phyloP scores from a whole-genome alignment of 2,329 filamentous ascomycete genomes.

The Bimuria novae-zelandiae region DNA sequence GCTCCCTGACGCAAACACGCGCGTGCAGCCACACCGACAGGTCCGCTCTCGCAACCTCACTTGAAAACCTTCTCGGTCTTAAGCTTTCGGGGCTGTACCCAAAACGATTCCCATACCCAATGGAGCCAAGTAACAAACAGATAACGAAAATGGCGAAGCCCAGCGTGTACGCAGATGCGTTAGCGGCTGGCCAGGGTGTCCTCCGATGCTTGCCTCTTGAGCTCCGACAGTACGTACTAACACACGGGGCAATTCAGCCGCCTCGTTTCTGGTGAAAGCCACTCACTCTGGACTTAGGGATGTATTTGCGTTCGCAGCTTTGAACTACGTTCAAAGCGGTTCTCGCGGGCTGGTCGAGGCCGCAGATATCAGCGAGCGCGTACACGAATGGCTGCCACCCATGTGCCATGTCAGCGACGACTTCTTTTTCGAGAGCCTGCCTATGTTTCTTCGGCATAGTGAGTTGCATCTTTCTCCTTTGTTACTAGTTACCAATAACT shows the following conservation, averaged over 20 bases:
- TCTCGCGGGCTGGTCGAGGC: not conserved
- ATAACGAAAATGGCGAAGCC: not conserved
- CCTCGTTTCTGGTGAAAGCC: not conserved
- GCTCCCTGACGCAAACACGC: not conserved
- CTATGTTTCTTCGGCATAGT: slow-evolving; percentile 10
- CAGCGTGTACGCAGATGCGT: not conserved
- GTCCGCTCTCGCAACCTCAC: not conserved
- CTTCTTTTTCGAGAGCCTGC: slow-evolving; percentile 12
- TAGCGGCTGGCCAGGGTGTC: not conserved
- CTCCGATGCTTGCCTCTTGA: slow-evolving; percentile 13
- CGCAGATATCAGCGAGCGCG: not conserved
- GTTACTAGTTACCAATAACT: not conserved
- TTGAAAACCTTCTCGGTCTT: not conserved
- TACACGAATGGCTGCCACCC: slow-evolving; percentile 11
- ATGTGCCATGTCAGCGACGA: slow-evolving; percentile 14
- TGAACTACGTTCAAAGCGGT: not conserved
- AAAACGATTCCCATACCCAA: no score
- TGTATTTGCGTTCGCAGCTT: slow-evolving; percentile 7
- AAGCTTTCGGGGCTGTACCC: no score
- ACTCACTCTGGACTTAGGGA: not conserved
- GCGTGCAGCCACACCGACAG: not conserved
- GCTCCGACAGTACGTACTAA: slow-evolving; percentile 12
- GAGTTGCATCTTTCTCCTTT: not conserved
- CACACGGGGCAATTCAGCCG: not conserved
- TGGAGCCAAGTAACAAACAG: not conserved